Base-by-base conservation (phyloP, 805 yeast genomes). In the Jamesozyma gamospora region DNA sequence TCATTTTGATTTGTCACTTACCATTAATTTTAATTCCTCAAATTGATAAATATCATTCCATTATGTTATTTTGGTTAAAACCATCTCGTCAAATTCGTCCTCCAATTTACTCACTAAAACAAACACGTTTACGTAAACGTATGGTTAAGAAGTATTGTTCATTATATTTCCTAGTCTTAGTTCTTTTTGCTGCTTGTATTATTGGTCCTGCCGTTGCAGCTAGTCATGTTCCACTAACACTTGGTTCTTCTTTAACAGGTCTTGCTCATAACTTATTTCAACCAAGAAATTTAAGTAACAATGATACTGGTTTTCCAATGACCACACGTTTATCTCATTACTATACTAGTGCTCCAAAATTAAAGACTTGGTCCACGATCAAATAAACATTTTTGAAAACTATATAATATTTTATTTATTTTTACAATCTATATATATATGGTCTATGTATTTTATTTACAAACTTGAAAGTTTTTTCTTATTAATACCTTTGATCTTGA, bases 61-160 rank as follows among this genome's bases (percentile, higher is more conserved):
- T 87, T 64, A 82, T 90, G 94, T 72, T 92, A 66, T 92, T 92
- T 81, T 92, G 99, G 99, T 81, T 94, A 68, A 84, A 86, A 63
- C 98, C 98, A 42, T 72, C 92, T 47, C 81, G 94, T 69, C 95
- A 87, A 70, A 88, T 92, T 59, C 83, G 97, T 67, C 96, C 96
- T 46, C 97, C 98, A 55, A 87, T 92, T 62, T 88, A 86, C 69
- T 86, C 97, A 15, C 71, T 90, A 69, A 92, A 92, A 69, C 97
- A 92, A 71, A 90, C 94, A 42, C 81, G 85, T 69, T 78, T 88
- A 65, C 82, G 98, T 66, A 86, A 82, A 82, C 81, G 98, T 71
- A 90, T 92, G 94, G 95, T 92, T 28, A 79, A 83, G 66, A 87
- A 86, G 67, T 92, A 92, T 72, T 79, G 94, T 47, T 65, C 83